Evolutionary conservation across 352 stramenopile species (phyloP), one percentile per base, ranked within the genome.

Genomic region (Halophytophthora batemanensis): DNA sequence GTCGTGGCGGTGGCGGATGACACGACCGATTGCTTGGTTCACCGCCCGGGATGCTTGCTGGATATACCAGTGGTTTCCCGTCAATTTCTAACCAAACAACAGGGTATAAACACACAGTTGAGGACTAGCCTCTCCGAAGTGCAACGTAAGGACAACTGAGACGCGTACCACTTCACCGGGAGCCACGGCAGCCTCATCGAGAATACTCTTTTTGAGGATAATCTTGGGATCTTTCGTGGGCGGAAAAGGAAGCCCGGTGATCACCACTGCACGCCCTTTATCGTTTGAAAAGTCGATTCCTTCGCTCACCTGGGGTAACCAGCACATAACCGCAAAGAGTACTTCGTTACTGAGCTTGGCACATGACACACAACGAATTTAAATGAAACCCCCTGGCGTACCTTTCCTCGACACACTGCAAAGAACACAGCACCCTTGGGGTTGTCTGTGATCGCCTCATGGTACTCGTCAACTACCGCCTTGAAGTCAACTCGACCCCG

Each of bases 281-380:
- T 98, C 77, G 71, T 99, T 97, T 2, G 85, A 92, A 69, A 99
- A 99, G 64, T 99, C 97, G 45, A 99, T 98, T 6, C 97, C 97
- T 79, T 99, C 97, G 42, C 85, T 97, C 14, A 99, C 96, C 81
- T 91, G 42, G 17, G n/a, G 18, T 45, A 8, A 31, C 25, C 34
- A 59, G 61, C 23, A 19, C 31, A 39, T 15, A 3, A 21, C 17
- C 6, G n/a, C 35, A 50, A 22, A 8, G 28, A 40, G 8, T 31
- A 31, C 4, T 31, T 31, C 4, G 25, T 54, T 29, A 46, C 33
- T 3, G 15, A 7, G 6, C n/a, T 2, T 23, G 1, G 15, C 15
- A 25, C 11, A 50, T 6, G 12, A 2, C n/a, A 14, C 13, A 1
- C 25, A 10, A 10, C 25, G 25, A 4, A 31, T 31, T 8, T 10